These are phyloP conservation scores for Tuber brumale DNA, from an alignment of 495 filamentous ascomycete genomes.

Conservation along the genomic window DNA sequence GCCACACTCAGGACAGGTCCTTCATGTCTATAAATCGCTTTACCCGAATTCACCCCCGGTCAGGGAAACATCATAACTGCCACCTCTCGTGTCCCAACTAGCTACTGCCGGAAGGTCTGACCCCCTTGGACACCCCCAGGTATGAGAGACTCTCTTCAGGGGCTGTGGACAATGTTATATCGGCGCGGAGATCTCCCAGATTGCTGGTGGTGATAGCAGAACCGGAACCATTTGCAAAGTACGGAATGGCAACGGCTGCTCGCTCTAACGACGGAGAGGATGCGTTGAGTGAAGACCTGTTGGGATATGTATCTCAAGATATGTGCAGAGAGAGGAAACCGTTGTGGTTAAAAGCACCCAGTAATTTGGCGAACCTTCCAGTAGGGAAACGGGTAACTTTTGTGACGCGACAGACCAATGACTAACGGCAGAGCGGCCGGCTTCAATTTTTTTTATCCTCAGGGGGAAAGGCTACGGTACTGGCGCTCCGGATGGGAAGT, in stretches of 20 bases:
- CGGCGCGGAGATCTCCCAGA: no score
- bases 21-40: no score
- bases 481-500: not conserved
- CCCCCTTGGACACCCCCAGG: constrained; percentile 68
- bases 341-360: not conserved
- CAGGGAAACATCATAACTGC: constrained; percentile 78
- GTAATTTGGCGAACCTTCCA: not conserved
- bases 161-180: no score
- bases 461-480: not conserved
- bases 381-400: constrained; percentile 2
- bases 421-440: not conserved
- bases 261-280: no score
- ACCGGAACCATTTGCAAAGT: no score
- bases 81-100: constrained; percentile 90
- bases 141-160: constrained; percentile 84
- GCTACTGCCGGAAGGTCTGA: constrained; percentile 74
- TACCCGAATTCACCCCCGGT: constrained; percentile 66
- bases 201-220: no score
- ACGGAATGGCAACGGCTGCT: no score
- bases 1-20: no score
- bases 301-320: not conserved
- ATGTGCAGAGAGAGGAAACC: not conserved
- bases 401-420: not conserved
- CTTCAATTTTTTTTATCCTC: not conserved
- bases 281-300: not conserved